phyloP scores from a whole-genome alignment of 2,329 filamentous ascomycete species.

The Ascochyta rabiei region DNA sequence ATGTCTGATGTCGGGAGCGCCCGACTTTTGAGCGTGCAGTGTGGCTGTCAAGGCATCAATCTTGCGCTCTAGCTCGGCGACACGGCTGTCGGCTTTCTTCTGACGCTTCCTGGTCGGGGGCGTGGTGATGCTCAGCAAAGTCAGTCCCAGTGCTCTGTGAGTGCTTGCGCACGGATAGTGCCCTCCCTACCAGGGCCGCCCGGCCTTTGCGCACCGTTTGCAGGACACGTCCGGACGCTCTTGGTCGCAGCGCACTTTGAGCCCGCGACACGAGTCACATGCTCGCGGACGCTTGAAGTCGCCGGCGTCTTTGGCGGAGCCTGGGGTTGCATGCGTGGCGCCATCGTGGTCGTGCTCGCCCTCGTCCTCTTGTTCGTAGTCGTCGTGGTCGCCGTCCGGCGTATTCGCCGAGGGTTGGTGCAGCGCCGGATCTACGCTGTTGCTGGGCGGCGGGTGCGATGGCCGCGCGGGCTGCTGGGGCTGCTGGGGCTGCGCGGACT shows the following conservation, averaged over 20 bases:
- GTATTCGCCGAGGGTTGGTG: slow-evolving; percentile 38
- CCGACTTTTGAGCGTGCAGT: slow-evolving; percentile 63
- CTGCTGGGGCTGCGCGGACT: slow-evolving; percentile 14
- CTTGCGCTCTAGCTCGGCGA: slow-evolving; percentile 90
- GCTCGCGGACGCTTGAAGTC: slow-evolving; percentile 56
- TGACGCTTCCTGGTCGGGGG: slow-evolving; percentile 78
- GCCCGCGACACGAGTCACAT: slow-evolving; percentile 55
- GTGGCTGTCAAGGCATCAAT: slow-evolving; percentile 87
- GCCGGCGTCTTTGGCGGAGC: slow-evolving; percentile 38
- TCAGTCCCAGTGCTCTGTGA: background rate
- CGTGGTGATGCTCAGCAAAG: slow-evolving; percentile 55
- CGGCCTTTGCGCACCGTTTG: slow-evolving; percentile 77
- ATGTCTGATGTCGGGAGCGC: slow-evolving; percentile 26
- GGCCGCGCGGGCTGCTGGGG: slow-evolving; percentile 25
- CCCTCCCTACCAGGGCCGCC: slow-evolving; percentile 69
- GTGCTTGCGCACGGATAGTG: slow-evolving; percentile 48
- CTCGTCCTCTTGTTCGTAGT: slow-evolving; percentile 35
- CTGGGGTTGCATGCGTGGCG: slow-evolving; percentile 32
- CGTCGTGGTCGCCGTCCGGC: slow-evolving; percentile 30
- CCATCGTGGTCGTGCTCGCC: slow-evolving; percentile 32
- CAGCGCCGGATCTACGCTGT: slow-evolving; percentile 39
- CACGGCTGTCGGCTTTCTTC: slow-evolving; percentile 89
- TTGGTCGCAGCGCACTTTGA: slow-evolving; percentile 73
- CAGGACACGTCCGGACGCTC: slow-evolving; percentile 67
- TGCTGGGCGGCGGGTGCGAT: slow-evolving; percentile 24